A percentile compares a stretch with the other conserved stretches of the same genome.
Evolutionary conservation across 1,139 yeast genomes (phyloP).

Genomic region (Protomyces inouyei): DNA sequence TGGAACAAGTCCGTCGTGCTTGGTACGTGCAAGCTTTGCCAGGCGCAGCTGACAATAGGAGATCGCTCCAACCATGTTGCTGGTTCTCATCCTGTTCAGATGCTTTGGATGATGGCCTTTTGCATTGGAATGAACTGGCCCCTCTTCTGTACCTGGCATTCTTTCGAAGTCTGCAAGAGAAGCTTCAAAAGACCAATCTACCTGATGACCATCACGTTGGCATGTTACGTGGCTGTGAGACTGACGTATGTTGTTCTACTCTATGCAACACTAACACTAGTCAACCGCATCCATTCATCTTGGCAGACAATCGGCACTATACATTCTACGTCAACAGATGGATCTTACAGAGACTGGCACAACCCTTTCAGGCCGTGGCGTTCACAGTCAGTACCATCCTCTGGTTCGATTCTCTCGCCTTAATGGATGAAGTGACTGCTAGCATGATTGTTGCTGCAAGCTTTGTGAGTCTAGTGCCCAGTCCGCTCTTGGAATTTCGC

Average conservation of each 20-base stretch:
- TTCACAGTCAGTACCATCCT: conserved; percentile 53
- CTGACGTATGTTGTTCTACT: background rate
- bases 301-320: conserved; percentile 92
- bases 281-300: conserved; percentile 76
- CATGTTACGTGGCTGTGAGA: background rate
- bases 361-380: conserved; percentile 46
- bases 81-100: conserved; percentile 68
- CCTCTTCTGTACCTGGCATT: background rate
- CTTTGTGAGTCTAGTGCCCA: conserved; percentile 64
- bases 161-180: background rate
- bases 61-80: conserved; percentile 81
- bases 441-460: conserved; percentile 53
- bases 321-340: conserved; percentile 61
- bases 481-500: conserved; percentile 90
- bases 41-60: conserved; percentile 42
- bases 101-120: conserved; percentile 70
- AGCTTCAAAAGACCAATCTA: background rate
- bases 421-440: conserved; percentile 33
- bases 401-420: conserved; percentile 64
- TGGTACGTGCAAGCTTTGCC: conserved; percentile 38
- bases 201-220: background rate
- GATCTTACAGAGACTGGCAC: conserved; percentile 52
- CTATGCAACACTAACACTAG: conserved; percentile 45
- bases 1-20: conserved; percentile 74
- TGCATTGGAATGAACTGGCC: conserved; percentile 60